phyloP scores from a whole-genome alignment of 2,329 filamentous ascomycete species.

The Diaporthe velutina region DNA sequence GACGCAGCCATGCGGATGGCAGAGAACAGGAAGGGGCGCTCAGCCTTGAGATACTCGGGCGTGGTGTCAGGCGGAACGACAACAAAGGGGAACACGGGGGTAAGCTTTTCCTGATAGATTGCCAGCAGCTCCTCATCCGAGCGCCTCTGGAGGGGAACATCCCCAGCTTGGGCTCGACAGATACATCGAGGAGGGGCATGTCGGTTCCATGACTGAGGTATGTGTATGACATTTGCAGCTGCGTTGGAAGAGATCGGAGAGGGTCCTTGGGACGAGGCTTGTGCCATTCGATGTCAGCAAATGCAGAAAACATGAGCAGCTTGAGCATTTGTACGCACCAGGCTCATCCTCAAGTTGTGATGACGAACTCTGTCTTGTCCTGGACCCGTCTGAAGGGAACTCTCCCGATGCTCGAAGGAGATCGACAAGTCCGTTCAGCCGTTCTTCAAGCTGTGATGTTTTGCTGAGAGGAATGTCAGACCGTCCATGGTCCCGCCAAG shows the following conservation, averaged over 20 bases:
- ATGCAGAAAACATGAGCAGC: not conserved
- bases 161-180: slow-evolving; percentile 57
- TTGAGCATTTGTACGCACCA: slow-evolving; percentile 1
- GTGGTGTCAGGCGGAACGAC: slow-evolving; percentile 53
- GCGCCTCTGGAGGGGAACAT: slow-evolving; percentile 55
- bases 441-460: slow-evolving; percentile 64
- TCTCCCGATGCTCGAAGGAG: slow-evolving; percentile 60
- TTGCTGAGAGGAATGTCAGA: slow-evolving; percentile 49
- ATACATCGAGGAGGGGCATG: slow-evolving; percentile 61
- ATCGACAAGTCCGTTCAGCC: slow-evolving; percentile 62
- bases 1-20: slow-evolving; percentile 65
- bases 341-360: slow-evolving; percentile 8
- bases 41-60: slow-evolving; percentile 52
- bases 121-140: slow-evolving; percentile 61
- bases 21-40: slow-evolving; percentile 62
- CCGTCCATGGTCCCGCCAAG: not conserved
- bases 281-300: not conserved
- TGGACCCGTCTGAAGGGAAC: slow-evolving; percentile 40
- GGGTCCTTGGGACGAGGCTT: not conserved
- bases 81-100: slow-evolving; percentile 62
- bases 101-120: slow-evolving; percentile 58
- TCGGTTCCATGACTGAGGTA: slow-evolving; percentile 60
- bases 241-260: slow-evolving; percentile 15
- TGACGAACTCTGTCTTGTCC: not conserved
- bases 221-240: slow-evolving; percentile 31